Evolutionary conservation across 257 asterid genomes (phyloP), one percentile per base, ranked within the genome.

Genomic region (Verbena officinalis): DNA sequence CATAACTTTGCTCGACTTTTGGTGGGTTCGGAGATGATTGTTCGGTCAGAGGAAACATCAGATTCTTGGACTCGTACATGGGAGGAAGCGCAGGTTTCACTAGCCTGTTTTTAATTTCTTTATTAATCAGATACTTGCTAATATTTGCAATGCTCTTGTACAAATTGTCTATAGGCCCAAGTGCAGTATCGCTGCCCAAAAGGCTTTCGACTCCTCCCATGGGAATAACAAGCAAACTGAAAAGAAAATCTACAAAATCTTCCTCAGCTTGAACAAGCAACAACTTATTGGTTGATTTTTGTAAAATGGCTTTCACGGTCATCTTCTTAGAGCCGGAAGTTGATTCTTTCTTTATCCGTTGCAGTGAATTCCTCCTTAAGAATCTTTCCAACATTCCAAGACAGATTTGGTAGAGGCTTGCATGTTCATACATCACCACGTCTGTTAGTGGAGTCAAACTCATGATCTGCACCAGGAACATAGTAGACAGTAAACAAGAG

Each of bases 161-260:
- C 24, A 74, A 43, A 70, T 68, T 74, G 36, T 69, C 79, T 7
- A 68, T n/a, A 21, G 48, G 53, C 22, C 52, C 69, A 6, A 64
- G 38, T 23, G 11, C 7, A 3, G 72, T 24, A 6, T 42, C 14
- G 6, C 60, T 15, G 3, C 14, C 63, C 3, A 50, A 2, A 21
- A 63, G 72, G 3, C 15, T 2, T 11, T 49, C 72, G 1, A 58
- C 65, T 23, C 34, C 45, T 16, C 69, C 79, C 3, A 74, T 12
- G 13, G 79, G 75, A 30, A 74, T 64, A n/a, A 9, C 4, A 17
- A 74, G 46, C 1, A 69, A 9, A 33, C 61, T 22, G 9, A 31
- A 50, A 0, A 68, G 69, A 23, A 65, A 51, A 2, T 67, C 48
- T 0, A 43, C 20, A 7, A 72, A 65, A 30, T 57, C 58, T 0